Evolutionary conservation across 495 filamentous ascomycete genomes (phyloP).

Genomic region (Penicillium herquei): DNA sequence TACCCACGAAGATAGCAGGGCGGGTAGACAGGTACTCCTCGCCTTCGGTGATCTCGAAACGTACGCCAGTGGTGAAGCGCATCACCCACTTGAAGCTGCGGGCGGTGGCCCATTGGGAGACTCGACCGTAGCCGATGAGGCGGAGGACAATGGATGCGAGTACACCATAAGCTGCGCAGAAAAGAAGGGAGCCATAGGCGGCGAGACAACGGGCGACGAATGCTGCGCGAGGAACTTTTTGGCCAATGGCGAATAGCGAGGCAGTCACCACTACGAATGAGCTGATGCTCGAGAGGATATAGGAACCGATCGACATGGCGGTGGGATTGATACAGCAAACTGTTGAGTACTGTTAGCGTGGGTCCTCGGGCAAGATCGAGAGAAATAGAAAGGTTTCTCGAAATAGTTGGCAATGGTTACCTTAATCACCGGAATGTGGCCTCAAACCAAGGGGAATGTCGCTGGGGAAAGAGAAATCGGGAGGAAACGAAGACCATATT

Average conservation of each 20-base stretch:
- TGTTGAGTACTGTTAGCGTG: constrained; percentile 4
- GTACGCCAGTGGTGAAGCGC: constrained; percentile 72
- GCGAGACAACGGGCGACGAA: constrained; percentile 74
- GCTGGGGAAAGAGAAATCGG: constrained; percentile 1
- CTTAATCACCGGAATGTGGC: constrained; percentile 6
- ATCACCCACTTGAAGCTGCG: constrained; percentile 81
- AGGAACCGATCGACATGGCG: constrained; percentile 44
- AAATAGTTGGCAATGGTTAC: not conserved
- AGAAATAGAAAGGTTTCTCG: not conserved
- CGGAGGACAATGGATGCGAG: constrained; percentile 70
- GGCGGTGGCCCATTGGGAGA: constrained; percentile 82
- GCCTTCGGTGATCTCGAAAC: constrained; percentile 71
- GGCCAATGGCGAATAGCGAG: constrained; percentile 57
- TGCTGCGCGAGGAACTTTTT: constrained; percentile 53
- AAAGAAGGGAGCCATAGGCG: constrained; percentile 61
- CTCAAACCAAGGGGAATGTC: constrained; percentile 6
- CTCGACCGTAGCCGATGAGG: constrained; percentile 64
- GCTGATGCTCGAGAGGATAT: constrained; percentile 50
- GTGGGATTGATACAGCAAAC: constrained; percentile 6
- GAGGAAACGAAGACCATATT: constrained; percentile 9
- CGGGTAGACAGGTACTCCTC: constrained; percentile 63
- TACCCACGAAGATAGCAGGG: constrained; percentile 87
- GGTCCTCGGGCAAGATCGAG: not conserved
- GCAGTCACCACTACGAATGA: constrained; percentile 55
- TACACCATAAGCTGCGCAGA: constrained; percentile 75